Evolutionary conservation across 345 rosid species (phyloP), one percentile per base, ranked within the genome.

Genomic region (Sonneratia alba): DNA sequence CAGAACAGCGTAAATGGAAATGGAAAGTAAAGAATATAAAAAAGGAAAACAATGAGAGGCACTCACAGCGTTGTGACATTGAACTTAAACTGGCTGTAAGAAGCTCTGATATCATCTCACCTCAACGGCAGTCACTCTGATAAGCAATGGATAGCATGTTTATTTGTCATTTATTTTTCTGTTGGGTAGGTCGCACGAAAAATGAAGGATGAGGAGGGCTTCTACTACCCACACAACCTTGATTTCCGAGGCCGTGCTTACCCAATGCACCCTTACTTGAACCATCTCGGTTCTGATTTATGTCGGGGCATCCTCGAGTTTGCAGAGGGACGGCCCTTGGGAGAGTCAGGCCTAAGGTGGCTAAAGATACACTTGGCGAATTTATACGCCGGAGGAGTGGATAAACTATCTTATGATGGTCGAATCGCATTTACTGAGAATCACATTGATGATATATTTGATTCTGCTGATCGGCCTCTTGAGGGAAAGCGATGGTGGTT

Each of bases 161-260:
- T 32, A 62, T 27, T 62, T 34, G 3, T 6, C 3, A 9, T 43
- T 59, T 22, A 42, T 69, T 53, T 74, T 42, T 72, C 56, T 9
- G 72, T 79, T 69, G 87, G 81, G 75, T 84, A 95, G 99, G 97
- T 95, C 76, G 93, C 99, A 71, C 86, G 96, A 70, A 90, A 90
- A 80, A 83, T 95, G 97, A 95, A 85, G 85, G 88, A 87, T 68
- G 99, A 95, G 84, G 94, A 86, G 62, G 97, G 96, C 77, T 95
- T 92, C 77, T 92, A 90, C 80, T 95, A 89, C 74, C 97, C 99
- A 14, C 99, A 95, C 84, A 95, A 89, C 71, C 82, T 95, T 77
- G 97, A 95, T 85, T 95, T 95, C 79, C 93, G 99, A 66, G 99
- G 99, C 55, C 97, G 99, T 80, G 97, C 97, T 40, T 95, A 95